Base-by-base conservation (phyloP, 257 asterid genomes). In the Solanum microdontum region DNA sequence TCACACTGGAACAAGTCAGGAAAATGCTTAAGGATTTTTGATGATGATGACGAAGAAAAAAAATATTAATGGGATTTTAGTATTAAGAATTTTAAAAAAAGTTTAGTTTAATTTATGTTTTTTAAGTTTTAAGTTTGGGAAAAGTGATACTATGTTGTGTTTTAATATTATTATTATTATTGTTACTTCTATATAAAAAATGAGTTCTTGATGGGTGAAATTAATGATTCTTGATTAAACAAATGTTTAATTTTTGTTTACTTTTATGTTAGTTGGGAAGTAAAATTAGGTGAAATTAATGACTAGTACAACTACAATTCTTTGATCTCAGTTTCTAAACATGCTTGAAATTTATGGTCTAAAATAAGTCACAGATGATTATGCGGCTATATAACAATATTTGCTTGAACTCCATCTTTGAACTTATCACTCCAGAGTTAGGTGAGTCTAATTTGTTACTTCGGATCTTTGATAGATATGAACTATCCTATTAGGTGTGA, bases 1-100 rank as follows among this genome's bases (percentile, higher is more conserved):
- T 96, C 24, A 95, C 99, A 11, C 89, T 96, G 86, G 99, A 96
- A 74, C 99, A 96, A 89, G 98, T 95, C 88, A 92, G 98, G 77
- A 94, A 96, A 77, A 43, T 96, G 92, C 92, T 95, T 14, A 95
- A 94, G 89, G 98, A 96, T 88, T 93, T 93, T 88, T 51, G 45
- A 58, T 48, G 91, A 92, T 84, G 92, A 92, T 51, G 95, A 92
- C 11, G 93, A 93, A 37, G 70, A 87, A 58, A 3, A 72, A 30
- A 70, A 32, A 7, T 0, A 28, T 2, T 24, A 24, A 58, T 51
- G 12, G 4, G 8, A 3, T 32, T 12, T 28, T 73, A 73, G 28
- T 73, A 73, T 10, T 10, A 73, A 9, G 28, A 34, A 34, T 34
- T 72, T 51, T 0, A 8, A 72, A 73, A 79, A 80, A 80, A 8